Base-by-base conservation (phyloP, 1,139 yeast genomes). In the Geotrichum citri-aurantii region DNA sequence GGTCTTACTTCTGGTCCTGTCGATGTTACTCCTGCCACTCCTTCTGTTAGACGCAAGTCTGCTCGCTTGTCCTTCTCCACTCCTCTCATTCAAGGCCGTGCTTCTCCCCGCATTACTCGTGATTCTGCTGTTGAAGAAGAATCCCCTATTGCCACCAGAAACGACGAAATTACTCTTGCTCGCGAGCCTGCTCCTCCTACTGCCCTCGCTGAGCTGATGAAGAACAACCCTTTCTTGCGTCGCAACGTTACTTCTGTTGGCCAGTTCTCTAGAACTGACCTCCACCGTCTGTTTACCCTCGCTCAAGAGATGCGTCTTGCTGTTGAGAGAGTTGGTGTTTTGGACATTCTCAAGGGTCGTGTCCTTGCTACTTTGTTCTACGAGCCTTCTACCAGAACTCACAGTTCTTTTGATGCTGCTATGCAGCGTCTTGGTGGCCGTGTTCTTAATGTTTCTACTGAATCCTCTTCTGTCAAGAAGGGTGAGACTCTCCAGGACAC, bases 381-480 rank as follows among this genome's bases (percentile, higher is more conserved):
- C 74, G 99, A 95, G 78, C 99, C 99, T 68, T 90, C 97, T 11
- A 95, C 99, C 52, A 84, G 99, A 76, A 95, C 99, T 37, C 83
- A 95, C 19, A 85, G 97, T 26, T 92, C 98, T 1, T 95, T 95
- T 73, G 96, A 95, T 74, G 97, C 97, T 68, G 99, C 99, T 63
- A 95, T 95, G 99, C 98, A 95, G 80, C 88, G 99, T 79, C 81
- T 95, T 69, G 99, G 99, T 74, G 99, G 99, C 72, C 85, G 96
- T 75, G 97, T 92, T 66, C 88, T 95, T 66, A 83, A 95, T 57
- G 87, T 95, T 65, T 81, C 89, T 65, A 88, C 95, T 61, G 83
- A 82, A 62, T 81, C 93, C 51, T 91, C 98, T 23, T 90, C 97
- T 29, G 96, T 92, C 57, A 89, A 90, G 79, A 95, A 95, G 81